These are phyloP conservation scores for Alternaria ventricosa DNA, from an alignment of 2,329 filamentous ascomycete genomes.

Conservation along the genomic window DNA sequence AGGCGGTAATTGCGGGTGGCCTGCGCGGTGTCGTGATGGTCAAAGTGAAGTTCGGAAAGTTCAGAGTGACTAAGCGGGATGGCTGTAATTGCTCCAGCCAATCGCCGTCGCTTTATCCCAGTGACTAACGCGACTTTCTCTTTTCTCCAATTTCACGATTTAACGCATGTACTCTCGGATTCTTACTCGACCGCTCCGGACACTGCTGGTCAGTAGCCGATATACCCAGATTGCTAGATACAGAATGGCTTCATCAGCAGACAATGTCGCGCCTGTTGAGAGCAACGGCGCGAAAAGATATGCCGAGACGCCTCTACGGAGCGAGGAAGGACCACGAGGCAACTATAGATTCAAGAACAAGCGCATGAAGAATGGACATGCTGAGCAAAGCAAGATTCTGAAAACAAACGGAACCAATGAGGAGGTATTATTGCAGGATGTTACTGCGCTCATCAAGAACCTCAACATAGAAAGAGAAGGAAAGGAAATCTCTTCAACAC, in stretches of 20 bases:
- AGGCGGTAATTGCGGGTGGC: conserved; percentile 8
- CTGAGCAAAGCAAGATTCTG: conserved; percentile 42
- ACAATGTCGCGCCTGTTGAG: conserved; percentile 38
- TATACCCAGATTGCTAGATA: conserved; percentile 16
- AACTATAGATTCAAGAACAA: conserved; percentile 54
- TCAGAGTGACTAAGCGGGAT: conserved; percentile 30
- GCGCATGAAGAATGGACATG: conserved; percentile 55
- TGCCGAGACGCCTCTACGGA: conserved; percentile 41
- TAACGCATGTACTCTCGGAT: conserved; percentile 30
- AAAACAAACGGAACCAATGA: conserved; percentile 56
- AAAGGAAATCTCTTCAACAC: conserved; percentile 22
- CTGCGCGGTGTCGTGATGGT: conserved; percentile 16
- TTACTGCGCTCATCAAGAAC: conserved; percentile 52
- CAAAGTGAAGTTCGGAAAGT: conserved; percentile 31
- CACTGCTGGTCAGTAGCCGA: conserved; percentile 26
- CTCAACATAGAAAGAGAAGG: conserved; percentile 32
- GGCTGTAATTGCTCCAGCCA: conserved; percentile 24
- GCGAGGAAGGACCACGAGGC: conserved; percentile 43
- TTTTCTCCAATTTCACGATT: conserved; percentile 21
- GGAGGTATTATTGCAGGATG: conserved; percentile 56
- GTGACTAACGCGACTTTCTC: conserved; percentile 36
- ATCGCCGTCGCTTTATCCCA: conserved; percentile 30
- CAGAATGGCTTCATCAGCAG: conserved; percentile 45
- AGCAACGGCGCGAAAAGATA: conserved; percentile 44
- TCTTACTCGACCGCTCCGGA: conserved; percentile 35